phyloP scores from a whole-genome alignment of 2,329 filamentous ascomycete genomes.

The Ophiostoma tasmaniense region DNA sequence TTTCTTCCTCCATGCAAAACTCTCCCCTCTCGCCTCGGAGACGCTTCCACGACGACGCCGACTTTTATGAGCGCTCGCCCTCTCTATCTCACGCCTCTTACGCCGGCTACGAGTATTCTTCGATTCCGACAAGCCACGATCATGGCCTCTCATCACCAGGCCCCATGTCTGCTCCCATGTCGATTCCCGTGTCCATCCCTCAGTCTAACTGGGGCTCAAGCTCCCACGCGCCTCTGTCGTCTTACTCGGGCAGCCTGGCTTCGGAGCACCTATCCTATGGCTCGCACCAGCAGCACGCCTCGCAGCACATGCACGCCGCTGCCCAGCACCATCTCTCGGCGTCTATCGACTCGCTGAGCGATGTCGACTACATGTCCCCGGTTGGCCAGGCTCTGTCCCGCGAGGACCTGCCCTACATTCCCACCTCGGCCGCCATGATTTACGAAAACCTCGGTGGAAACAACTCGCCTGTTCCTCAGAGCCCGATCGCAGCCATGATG shows the following conservation, averaged over 20 bases:
- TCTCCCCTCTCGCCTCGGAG: slow-evolving; percentile 25
- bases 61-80: slow-evolving; percentile 32
- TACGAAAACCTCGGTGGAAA: slow-evolving; percentile 38
- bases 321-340: slow-evolving; percentile 36
- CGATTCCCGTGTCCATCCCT: slow-evolving; percentile 14
- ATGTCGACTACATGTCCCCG: slow-evolving; percentile 52
- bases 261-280: slow-evolving; percentile 8
- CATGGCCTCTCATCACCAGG: slow-evolving; percentile 9
- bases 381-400: slow-evolving; percentile 45
- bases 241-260: slow-evolving; percentile 16
- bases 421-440: slow-evolving; percentile 44
- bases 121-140: slow-evolving; percentile 32
- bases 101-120: slow-evolving; percentile 31
- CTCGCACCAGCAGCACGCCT: neutral
- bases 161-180: slow-evolving; percentile 13
- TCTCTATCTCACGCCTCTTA: slow-evolving; percentile 40
- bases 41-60: slow-evolving; percentile 31
- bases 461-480: slow-evolving; percentile 37
- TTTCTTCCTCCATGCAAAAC: slow-evolving; percentile 8
- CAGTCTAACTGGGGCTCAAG: slow-evolving; percentile 16
- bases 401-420: slow-evolving; percentile 48
- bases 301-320: slow-evolving; percentile 8
- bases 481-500: slow-evolving; percentile 46
- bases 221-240: slow-evolving; percentile 11
- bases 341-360: slow-evolving; percentile 52